These are phyloP conservation scores for Phialemonium atrogriseum DNA, from an alignment of 2,329 filamentous ascomycete genomes.

Conservation along the genomic window DNA sequence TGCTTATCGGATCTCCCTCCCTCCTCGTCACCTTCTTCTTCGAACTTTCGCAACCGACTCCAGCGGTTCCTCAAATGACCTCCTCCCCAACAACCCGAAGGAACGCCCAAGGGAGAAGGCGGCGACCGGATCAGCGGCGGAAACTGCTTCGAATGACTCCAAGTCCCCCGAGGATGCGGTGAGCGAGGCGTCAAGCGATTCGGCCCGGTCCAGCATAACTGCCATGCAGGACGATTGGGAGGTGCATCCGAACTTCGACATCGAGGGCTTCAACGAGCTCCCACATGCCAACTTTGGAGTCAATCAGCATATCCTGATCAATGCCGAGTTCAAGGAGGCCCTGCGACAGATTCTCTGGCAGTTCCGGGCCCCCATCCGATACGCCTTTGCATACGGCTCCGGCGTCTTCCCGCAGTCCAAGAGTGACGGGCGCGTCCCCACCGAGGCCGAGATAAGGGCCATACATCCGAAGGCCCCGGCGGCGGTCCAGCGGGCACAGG, in stretches of 20 bases:
- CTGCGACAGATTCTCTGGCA: conserved; percentile 82
- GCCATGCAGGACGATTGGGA: conserved; percentile 54
- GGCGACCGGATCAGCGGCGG: background rate
- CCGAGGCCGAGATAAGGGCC: conserved; percentile 48
- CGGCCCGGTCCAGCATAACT: conserved; percentile 15
- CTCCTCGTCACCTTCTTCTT: too few relatives aligned
- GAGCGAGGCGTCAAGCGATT: conserved; percentile 16
- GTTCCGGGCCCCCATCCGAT: conserved; percentile 87
- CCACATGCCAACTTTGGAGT: conserved; percentile 78
- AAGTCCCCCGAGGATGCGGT: conserved; percentile 12
- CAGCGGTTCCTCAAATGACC: too few relatives aligned
- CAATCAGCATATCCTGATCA: conserved; percentile 94
- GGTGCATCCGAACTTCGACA: conserved; percentile 61
- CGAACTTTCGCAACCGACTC: too few relatives aligned
- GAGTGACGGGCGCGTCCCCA: conserved; percentile 40
- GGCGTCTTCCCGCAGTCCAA: conserved; percentile 81
- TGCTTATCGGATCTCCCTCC: too few relatives aligned
- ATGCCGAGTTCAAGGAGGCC: conserved; percentile 89
- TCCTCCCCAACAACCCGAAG: conserved; percentile 1
- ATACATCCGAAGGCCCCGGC: conserved; percentile 77
- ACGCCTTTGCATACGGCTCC: conserved; percentile 95
- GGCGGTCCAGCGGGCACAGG: conserved; percentile 76
- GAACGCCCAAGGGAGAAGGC: background rate
- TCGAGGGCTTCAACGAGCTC: conserved; percentile 67
- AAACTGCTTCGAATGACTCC: conserved; percentile 7